phyloP scores from a whole-genome alignment of 345 rosid species.

The Brassica incana region DNA sequence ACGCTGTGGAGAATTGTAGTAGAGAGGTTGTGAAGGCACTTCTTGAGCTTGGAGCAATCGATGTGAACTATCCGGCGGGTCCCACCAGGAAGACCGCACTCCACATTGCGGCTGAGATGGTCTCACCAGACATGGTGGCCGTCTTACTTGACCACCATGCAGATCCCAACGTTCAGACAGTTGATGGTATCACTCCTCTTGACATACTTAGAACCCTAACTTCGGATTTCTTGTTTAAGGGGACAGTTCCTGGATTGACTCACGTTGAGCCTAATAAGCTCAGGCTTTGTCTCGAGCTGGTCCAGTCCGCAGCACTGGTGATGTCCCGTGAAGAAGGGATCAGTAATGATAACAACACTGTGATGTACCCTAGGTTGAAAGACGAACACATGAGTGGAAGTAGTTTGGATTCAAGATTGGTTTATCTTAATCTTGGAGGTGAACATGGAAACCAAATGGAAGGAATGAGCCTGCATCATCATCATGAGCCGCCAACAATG shows the following conservation, averaged over 20 bases:
- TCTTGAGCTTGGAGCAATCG: slow-evolving; percentile 97
- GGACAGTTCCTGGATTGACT: slow-evolving; percentile 86
- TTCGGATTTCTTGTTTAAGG: slow-evolving; percentile 97
- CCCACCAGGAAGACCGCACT: slow-evolving; percentile 87
- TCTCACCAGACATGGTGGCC: slow-evolving; percentile 97
- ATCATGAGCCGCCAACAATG: slow-evolving; percentile 49
- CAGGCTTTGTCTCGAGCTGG: slow-evolving; percentile 94
- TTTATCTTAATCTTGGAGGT: slow-evolving; percentile 74
- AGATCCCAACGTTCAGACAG: slow-evolving; percentile 87
- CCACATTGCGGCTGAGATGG: slow-evolving; percentile 97
- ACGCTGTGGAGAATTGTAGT: slow-evolving; percentile 94
- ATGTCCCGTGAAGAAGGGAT: slow-evolving; percentile 94
- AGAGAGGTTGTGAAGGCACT: slow-evolving; percentile 95
- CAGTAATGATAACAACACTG: slow-evolving; percentile 44
- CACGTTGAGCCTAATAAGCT: slow-evolving; percentile 97
- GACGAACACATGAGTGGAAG: slow-evolving; percentile 64
- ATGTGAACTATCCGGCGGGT: slow-evolving; percentile 89
- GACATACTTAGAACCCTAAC: slow-evolving; percentile 94
- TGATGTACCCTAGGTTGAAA: slow-evolving; percentile 64
- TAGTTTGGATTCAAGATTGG: slow-evolving; percentile 76
- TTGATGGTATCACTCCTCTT: slow-evolving; percentile 86
- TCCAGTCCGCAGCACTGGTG: slow-evolving; percentile 94
- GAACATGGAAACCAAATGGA: slow-evolving; percentile 55
- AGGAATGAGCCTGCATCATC: slow-evolving; percentile 49
- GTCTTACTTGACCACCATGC: slow-evolving; percentile 97